Evolutionary conservation across 768 basidiomycete genomes (phyloP), one percentile per base, ranked within the genome.

Genomic region (Mycena indigotica): DNA sequence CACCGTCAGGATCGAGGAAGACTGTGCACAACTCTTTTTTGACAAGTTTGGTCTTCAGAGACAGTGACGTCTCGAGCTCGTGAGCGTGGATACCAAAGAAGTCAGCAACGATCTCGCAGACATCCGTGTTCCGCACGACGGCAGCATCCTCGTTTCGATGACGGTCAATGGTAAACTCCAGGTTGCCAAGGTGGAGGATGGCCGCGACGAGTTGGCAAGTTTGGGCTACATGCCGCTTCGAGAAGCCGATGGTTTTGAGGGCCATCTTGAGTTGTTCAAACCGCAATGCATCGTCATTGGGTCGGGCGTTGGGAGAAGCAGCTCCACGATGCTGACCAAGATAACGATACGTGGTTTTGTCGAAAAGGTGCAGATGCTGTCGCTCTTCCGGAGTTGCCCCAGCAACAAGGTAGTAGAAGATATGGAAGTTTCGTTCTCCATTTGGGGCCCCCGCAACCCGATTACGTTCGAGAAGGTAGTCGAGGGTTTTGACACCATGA

Each of bases 1-100:
- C 93, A 52, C 91, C 92, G 67, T 98, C 95, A 0, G 91, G 87
- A 69, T 98, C 95, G 44, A 98, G 83, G 76, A 98, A 97, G 25
- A 97, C 88, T 0, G 95, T 97, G 72, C 94, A 97, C n/a, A 97
- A 79, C 73, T 98, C 95, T 75, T 95, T 97, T 72, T 93, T 91
- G 68, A 98, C 85, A 54, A 98, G 77, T 71, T 91, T 92, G 1
- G 93, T 95, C 75, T 88, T 91, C 83, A 95, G 96, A 0, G 93
- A 91, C 39, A 99, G 77, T 0, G 91, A 82, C 2, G 79, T 80
- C 70, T 96, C 95, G 16, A 98, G 80, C 0, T 84, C 84, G 2
- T 80, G 70, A 1, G 89, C 69, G 29, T 84, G 80, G 2, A 98
- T 86, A 15, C 96, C 97, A 10, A 99, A 79, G 72, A 98, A 97